Base-by-base conservation (phyloP, 305 asterid species). In the Lippia alba region DNA sequence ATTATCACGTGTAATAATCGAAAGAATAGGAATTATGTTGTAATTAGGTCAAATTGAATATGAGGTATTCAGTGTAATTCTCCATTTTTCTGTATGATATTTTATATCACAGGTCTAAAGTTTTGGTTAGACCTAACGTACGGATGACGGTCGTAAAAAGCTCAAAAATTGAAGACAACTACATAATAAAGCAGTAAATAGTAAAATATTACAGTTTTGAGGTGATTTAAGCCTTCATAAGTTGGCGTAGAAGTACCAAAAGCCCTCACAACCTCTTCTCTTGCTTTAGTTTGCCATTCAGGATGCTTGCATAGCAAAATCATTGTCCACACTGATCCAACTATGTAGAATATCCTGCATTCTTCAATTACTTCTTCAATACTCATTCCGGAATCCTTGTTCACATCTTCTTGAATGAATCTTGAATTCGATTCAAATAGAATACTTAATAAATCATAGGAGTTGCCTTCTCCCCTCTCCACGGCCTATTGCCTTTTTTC, bases 391-490 rank as follows among this genome's bases (percentile, higher is more conserved):
- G 34, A 24, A 11, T 76, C 76, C 79, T 76, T 72, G 40, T 66
- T 72, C 53, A 80, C 80, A 48, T 72, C 69, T 62, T 75, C 74
- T 61, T 76, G 55, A 55, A 62, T 77, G 62, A 68, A 80, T 8
- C 57, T 74, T 24, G n/a, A 20, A 45, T 78, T 86, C 0, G 91
- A 84, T 58, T 81, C 83, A 79, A 86, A 53, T 53, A 86, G 61
- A 49, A 82, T 67, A 12, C 89, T 86, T 61, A 86, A 53, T 60
- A 86, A 76, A 65, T 82, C 78, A 18, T 36, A 53, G 34, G 58
- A 60, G 16, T 30, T 67, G 2, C 1, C 20, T 36, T 81, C 82
- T 69, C 85, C 87, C 53, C 69, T 71, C 59, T 66, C 63, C 70
- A 65, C 77, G n/a, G 80, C 80, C 63, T 71, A 30, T 58, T 80